phyloP scores from a whole-genome alignment of 2,329 filamentous ascomycete species.

The Beauveria brongniartii region DNA sequence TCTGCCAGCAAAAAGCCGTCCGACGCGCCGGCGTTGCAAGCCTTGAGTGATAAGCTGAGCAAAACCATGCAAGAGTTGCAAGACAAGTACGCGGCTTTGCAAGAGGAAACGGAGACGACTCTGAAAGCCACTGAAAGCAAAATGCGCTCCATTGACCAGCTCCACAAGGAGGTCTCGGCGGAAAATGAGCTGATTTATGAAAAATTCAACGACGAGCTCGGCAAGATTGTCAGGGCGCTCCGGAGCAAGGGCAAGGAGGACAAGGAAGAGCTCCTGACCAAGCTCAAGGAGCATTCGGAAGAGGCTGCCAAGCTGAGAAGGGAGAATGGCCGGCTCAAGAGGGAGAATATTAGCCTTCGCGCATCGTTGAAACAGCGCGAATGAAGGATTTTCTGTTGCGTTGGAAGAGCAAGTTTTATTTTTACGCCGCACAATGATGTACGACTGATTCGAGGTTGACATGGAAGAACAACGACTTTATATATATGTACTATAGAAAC shows the following conservation, averaged over 20 bases:
- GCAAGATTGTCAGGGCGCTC: slow-evolving; percentile 70
- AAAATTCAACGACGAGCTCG: slow-evolving; percentile 84
- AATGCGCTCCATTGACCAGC: slow-evolving; percentile 72
- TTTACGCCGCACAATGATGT: slow-evolving; percentile 10
- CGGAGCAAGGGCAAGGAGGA: slow-evolving; percentile 66
- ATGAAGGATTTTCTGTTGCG: slow-evolving; percentile 3
- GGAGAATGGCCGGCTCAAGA: slow-evolving; percentile 75
- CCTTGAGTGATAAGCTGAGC: slow-evolving; percentile 61
- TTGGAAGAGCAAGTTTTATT: slow-evolving; percentile 14
- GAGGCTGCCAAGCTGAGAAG: slow-evolving; percentile 71
- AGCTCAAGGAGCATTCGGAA: slow-evolving; percentile 65
- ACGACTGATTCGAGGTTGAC: not conserved
- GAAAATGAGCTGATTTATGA: slow-evolving; percentile 93
- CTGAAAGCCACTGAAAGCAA: slow-evolving; percentile 70
- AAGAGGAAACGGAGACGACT: slow-evolving; percentile 62
- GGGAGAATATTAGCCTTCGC: slow-evolving; percentile 68
- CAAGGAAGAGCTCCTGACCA: slow-evolving; percentile 66
- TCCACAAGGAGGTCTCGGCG: slow-evolving; percentile 78
- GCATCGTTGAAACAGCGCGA: slow-evolving; percentile 42
- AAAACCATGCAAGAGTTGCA: slow-evolving; percentile 49
- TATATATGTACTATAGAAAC: slow-evolving; percentile 7
- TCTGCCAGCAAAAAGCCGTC: slow-evolving; percentile 30
- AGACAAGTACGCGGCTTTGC: slow-evolving; percentile 54
- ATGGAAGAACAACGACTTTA: not conserved
- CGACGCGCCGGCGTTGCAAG: slow-evolving; percentile 39